Base-by-base conservation (phyloP, 2,329 filamentous ascomycete genomes). In the Epichloe sylvatica region DNA sequence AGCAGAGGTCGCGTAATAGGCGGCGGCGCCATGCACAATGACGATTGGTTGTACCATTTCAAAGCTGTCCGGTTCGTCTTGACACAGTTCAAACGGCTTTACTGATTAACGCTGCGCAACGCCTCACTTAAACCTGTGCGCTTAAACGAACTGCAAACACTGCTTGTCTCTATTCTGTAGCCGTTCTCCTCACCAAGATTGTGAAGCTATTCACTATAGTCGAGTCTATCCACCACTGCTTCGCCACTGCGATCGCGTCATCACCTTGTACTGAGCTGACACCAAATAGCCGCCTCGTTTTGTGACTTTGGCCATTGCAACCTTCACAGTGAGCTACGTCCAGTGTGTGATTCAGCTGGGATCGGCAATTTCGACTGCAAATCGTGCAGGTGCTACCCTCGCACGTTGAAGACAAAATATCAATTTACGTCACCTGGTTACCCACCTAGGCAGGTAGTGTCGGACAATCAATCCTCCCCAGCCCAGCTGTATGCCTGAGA, bases 21-120 rank as follows among this genome's bases (percentile, higher is more conserved):
- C 7, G n/a, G 5, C n/a, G 30, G 42, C 25, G 15, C 41, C 41
- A 51, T 46, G 41, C 44, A 46, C 47, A 15, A 50, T 49, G 52
- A 52, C 52, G 47, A 52, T 37, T 49, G 49, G 46, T 25, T 25
- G 23, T 25, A 25, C 23, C 23, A 8, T 25, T 25, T 34, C 43
- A 25, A 25, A 25, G 7, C 25, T 25, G 7, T 3, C 25, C 7
- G 25, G 25, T 25, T 25, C 23, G 23, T 7, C 23, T 25, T 25
- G 6, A 25, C 23, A 13, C 5, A n/a, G 6, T 13, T 37, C 12
- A 37, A 37, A 8, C 4, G 13, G 39, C 19, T 23, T 5, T n/a
- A 41, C 19, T 23, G 17, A 41, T 15, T 12, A 11, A n/a, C 21
- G 17, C 42, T 19, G 7, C 30, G 3, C 3, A 44, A 35, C 19